phyloP scores from a whole-genome alignment of 2,329 filamentous ascomycete genomes.

The Fragosphaeria purpurea region DNA sequence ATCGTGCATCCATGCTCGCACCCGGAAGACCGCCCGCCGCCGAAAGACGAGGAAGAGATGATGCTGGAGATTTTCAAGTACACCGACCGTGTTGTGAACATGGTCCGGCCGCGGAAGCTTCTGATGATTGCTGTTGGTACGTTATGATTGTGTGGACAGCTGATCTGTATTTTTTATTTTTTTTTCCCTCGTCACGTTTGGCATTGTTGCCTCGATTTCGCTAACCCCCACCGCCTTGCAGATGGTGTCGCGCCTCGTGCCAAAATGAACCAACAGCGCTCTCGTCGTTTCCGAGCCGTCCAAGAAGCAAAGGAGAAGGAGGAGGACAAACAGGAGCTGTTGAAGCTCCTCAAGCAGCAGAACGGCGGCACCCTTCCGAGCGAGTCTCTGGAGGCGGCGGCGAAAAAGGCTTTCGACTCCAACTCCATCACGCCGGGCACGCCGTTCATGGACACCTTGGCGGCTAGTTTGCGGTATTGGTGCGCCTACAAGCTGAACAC shows the following conservation, averaged over 20 bases:
- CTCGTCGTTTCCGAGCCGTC: constrained; percentile 85
- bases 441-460: constrained; percentile 96
- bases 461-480: constrained; percentile 87
- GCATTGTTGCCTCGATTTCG: background rate
- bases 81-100: constrained; percentile 96
- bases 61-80: constrained; percentile 98
- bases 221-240: constrained; percentile 21
- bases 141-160: constrained; percentile 20
- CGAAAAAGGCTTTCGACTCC: constrained; percentile 88
- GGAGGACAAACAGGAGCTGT: constrained; percentile 77
- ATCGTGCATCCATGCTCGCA: constrained; percentile 98
- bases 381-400: constrained; percentile 48
- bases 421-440: constrained; percentile 88
- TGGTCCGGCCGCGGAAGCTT: constrained; percentile 92
- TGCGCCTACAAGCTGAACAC: constrained; percentile 95
- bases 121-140: constrained; percentile 93
- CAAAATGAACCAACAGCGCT: constrained; percentile 99
- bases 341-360: constrained; percentile 74
- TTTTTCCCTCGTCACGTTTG: too few relatives aligned
- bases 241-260: constrained; percentile 95
- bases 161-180: too few relatives aligned
- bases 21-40: constrained; percentile 84
- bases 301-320: constrained; percentile 94
- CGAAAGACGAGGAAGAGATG: constrained; percentile 96
- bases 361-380: constrained; percentile 55